These are phyloP conservation scores for Mycena rebaudengoi DNA, from an alignment of 768 basidiomycete species.

Conservation along the genomic window DNA sequence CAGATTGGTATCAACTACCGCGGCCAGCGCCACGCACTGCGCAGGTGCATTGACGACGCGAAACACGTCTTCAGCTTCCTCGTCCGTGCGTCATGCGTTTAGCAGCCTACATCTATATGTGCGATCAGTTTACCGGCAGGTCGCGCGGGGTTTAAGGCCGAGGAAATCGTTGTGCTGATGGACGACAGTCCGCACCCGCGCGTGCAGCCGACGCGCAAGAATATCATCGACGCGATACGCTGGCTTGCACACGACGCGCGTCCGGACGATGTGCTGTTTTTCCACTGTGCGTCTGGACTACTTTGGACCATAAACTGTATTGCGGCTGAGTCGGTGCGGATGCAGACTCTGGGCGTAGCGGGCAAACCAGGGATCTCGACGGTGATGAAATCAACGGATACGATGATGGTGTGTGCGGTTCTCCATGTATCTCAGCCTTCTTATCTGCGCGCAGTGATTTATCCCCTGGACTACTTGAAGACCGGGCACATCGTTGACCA, in stretches of 20 bases:
- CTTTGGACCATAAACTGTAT: background rate
- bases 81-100: slow-evolving; percentile 51
- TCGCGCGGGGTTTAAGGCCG: slow-evolving; percentile 60
- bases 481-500: slow-evolving; percentile 82
- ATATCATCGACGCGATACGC: slow-evolving; percentile 58
- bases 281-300: slow-evolving; percentile 64
- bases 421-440: background rate
- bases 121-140: too few species aligned
- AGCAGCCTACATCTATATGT: background rate
- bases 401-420: slow-evolving; percentile 67
- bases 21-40: slow-evolving; percentile 68
- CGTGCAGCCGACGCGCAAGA: slow-evolving; percentile 53
- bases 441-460: slow-evolving; percentile 67
- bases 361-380: slow-evolving; percentile 80
- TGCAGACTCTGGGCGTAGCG: slow-evolving; percentile 94
- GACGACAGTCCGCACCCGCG: slow-evolving; percentile 62
- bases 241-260: slow-evolving; percentile 75
- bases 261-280: slow-evolving; percentile 78
- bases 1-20: slow-evolving; percentile 87
- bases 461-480: slow-evolving; percentile 84
- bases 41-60: slow-evolving; percentile 86
- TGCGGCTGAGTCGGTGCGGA: background rate
- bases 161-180: slow-evolving; percentile 75
- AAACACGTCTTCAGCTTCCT: slow-evolving; percentile 74
- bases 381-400: slow-evolving; percentile 84